These are phyloP conservation scores for Sporothrix dimorphospora DNA, from an alignment of 2,329 filamentous ascomycete species.

Conservation along the genomic window DNA sequence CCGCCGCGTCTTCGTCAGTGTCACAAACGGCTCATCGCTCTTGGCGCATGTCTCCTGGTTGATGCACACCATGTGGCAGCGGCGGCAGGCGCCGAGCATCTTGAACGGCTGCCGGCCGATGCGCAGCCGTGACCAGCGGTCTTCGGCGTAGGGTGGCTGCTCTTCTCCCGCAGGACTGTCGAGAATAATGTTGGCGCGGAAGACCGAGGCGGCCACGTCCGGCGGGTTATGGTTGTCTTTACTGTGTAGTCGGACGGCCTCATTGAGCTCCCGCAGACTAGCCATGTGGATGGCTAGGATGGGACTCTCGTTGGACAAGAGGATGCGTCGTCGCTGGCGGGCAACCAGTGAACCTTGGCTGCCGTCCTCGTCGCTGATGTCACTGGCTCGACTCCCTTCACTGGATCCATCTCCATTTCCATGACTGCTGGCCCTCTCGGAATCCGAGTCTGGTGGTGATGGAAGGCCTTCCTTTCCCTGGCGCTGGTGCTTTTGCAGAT, in stretches of 20 bases:
- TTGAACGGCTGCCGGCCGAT: slow-evolving; percentile 69
- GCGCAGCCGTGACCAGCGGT: slow-evolving; percentile 69
- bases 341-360: neutral
- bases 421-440: slow-evolving; percentile 41
- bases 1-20: slow-evolving; percentile 82
- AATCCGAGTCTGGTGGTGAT: slow-evolving; percentile 62
- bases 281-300: slow-evolving; percentile 82
- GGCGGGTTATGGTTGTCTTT: slow-evolving; percentile 54
- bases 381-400: neutral
- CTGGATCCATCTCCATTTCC: neutral
- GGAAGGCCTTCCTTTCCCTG: slow-evolving; percentile 47
- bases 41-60: slow-evolving; percentile 80
- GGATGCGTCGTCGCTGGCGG: slow-evolving; percentile 57
- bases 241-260: slow-evolving; percentile 59
- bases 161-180: slow-evolving; percentile 40
- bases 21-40: slow-evolving; percentile 84
- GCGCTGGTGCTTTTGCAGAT: slow-evolving; percentile 62
- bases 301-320: slow-evolving; percentile 91
- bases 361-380: slow-evolving; percentile 11
- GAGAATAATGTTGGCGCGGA: slow-evolving; percentile 86
- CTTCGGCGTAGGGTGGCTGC: slow-evolving; percentile 70
- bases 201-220: slow-evolving; percentile 71
- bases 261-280: slow-evolving; percentile 78
- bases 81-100: slow-evolving; percentile 79
- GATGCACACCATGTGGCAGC: slow-evolving; percentile 96